A percentile compares a stretch with the other conserved stretches of the same genome.
Conservation (phyloP, 371 early-diverging fungal genomes). For the Mucor racemosus region DNA sequence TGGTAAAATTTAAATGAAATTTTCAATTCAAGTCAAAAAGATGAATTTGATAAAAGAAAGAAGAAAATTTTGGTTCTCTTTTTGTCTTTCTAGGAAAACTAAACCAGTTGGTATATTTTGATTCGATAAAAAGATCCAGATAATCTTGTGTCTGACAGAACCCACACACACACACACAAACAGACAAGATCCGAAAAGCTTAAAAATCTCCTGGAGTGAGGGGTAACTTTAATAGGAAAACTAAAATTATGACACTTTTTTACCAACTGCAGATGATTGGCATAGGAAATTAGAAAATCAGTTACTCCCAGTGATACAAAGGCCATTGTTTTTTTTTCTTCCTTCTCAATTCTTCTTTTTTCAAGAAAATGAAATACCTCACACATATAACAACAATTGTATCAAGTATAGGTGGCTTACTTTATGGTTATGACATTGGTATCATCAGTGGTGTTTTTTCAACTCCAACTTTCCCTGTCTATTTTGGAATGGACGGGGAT, state of each 20-base stretch:
- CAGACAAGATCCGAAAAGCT: conserved; percentile 1
- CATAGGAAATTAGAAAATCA: background rate
- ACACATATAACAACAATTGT: conserved; percentile 9
- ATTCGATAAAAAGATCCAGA: too few relatives aligned
- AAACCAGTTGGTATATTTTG: too few relatives aligned
- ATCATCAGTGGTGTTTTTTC: conserved; percentile 23
- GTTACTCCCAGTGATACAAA: background rate
- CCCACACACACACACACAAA: background rate
- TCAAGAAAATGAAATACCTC: background rate
- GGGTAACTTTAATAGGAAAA: background rate
- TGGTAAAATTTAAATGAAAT: too few relatives aligned
- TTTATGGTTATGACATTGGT: conserved; percentile 24
- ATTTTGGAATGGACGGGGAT: conserved; percentile 19
- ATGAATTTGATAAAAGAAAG: too few relatives aligned
- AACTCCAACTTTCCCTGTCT: conserved; percentile 11
- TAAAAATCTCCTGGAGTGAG: background rate
- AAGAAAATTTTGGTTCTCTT: too few relatives aligned
- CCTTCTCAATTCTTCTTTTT: background rate
- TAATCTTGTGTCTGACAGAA: too few relatives aligned
- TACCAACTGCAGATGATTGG: background rate
- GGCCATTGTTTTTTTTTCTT: too few relatives aligned
- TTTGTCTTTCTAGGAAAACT: too few relatives aligned
- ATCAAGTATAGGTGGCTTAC: conserved; percentile 20
- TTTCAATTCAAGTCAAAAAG: too few relatives aligned
- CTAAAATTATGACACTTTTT: background rate